phyloP scores from a whole-genome alignment of 768 basidiomycete genomes.

The Candolleomyces eurysporus region DNA sequence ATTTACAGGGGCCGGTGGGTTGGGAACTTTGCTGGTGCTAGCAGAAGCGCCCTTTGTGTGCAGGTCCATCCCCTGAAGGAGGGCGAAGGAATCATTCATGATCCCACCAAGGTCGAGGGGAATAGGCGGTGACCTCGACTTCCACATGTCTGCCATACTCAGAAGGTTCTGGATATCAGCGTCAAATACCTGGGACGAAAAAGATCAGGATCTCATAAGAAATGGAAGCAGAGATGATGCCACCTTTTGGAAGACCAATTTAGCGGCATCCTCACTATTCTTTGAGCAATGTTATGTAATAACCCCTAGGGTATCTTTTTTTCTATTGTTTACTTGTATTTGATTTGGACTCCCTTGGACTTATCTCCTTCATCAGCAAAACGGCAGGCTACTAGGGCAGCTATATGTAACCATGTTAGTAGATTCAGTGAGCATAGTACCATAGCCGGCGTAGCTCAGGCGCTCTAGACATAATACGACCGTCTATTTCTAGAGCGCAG shows the following conservation, averaged over 20 bases:
- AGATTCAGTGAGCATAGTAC: no score
- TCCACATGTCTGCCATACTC: conserved; percentile 98
- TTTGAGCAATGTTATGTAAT: no score
- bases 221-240: neutral
- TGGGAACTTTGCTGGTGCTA: conserved; percentile 13
- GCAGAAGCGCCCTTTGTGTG: conserved; percentile 27
- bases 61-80: conserved; percentile 22
- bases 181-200: conserved; percentile 70
- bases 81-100: conserved; percentile 56
- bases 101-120: conserved; percentile 84
- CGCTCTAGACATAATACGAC: no score
- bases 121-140: conserved; percentile 78
- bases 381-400: no score
- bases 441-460: no score
- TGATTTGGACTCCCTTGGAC: no score
- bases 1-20: conserved; percentile 8
- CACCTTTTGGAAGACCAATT: conserved; percentile 84
- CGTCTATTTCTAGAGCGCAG: no score
- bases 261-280: conserved; percentile 50
- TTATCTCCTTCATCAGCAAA: no score
- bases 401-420: no score
- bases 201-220: neutral
- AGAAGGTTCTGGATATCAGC: conserved; percentile 85
- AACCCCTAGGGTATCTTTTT: no score
- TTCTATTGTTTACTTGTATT: no score